Evolutionary conservation across 306 rosid genomes (phyloP), one percentile per base, ranked within the genome.

Genomic region (Cicer judaicum): DNA sequence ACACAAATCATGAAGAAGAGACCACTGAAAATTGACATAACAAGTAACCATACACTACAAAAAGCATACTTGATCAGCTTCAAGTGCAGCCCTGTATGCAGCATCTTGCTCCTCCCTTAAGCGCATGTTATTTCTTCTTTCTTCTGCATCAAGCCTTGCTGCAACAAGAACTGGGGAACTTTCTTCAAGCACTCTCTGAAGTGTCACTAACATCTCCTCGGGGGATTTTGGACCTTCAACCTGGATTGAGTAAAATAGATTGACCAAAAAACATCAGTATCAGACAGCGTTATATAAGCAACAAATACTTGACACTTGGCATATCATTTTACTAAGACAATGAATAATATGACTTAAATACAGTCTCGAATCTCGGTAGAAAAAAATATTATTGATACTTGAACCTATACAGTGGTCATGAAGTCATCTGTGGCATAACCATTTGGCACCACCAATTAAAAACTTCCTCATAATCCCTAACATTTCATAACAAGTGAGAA

Each of bases 81-180:
- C 96, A 70, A 94, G 99, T 39, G 99, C 97, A 49, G 97, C 97
- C 87, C 96, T 88, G 76, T 84, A 95, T 46, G 99, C 99, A 79
- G 99, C 98, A 92, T 92, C 99, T 85, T 94, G 98, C 87, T 95
- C 99, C 85, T 95, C 98, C 77, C 99, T 92, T 81, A 95, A 84
- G 41, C 88, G 93, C 70, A 64, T 54, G 78, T 92, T 92, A 70
- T 59, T 92, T 64, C 61, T 82, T 76, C 99, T 89, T 90, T 95
- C 98, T 86, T 95, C 99, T 56, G 99, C 96, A 39, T 90, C 97
- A 80, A 77, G 83, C 84, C 98, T 89, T 24, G 93, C 98, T 0
- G 93, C 46, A 72, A 86, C 92, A 80, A 95, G 93, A 81, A 87
- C 93, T 40, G 95, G 85, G 72, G 96, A 76, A 68, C 97, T 92